Conservation (phyloP, 106 monocot species). For the Dendrobium nobile region DNA sequence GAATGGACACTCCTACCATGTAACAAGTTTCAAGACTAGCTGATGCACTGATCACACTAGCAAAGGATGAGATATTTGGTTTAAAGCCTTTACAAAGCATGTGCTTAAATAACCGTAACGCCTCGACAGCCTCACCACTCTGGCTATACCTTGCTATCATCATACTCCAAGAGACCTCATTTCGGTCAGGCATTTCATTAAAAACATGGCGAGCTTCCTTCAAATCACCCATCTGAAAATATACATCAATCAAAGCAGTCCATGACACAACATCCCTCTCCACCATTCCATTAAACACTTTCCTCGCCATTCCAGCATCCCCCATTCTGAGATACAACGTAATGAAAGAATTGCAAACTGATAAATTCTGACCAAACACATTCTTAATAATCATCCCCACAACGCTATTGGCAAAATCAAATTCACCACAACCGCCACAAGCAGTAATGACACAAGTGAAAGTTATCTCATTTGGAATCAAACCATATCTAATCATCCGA, state of each 20-base stretch:
- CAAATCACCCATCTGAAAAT: slow-evolving; percentile 32
- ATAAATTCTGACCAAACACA: slow-evolving; percentile 17
- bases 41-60: slow-evolving; percentile 39
- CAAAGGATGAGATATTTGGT: slow-evolving; percentile 43
- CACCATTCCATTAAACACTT: slow-evolving; percentile 45
- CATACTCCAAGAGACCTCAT: slow-evolving; percentile 53
- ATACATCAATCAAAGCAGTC: slow-evolving; percentile 50
- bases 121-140: slow-evolving; percentile 25
- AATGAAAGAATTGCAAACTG: slow-evolving; percentile 48
- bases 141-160: slow-evolving; percentile 54
- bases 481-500: slow-evolving; percentile 25
- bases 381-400: slow-evolving; percentile 37
- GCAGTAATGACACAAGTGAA: slow-evolving; percentile 30
- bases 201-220: slow-evolving; percentile 32
- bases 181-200: slow-evolving; percentile 50
- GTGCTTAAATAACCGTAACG: slow-evolving; percentile 25
- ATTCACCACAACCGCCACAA: slow-evolving; percentile 11
- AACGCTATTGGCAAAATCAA: slow-evolving; percentile 16
- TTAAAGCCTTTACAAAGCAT: slow-evolving; percentile 39
- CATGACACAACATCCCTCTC: slow-evolving; percentile 59
- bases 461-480: slow-evolving; percentile 46
- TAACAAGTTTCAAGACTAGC: slow-evolving; percentile 19
- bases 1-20: slow-evolving; percentile 37
- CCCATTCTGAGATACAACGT: slow-evolving; percentile 36
- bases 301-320: slow-evolving; percentile 17